Conservation (phyloP, 2,329 filamentous ascomycete genomes). For the Neopestalotiopsis sp. region DNA sequence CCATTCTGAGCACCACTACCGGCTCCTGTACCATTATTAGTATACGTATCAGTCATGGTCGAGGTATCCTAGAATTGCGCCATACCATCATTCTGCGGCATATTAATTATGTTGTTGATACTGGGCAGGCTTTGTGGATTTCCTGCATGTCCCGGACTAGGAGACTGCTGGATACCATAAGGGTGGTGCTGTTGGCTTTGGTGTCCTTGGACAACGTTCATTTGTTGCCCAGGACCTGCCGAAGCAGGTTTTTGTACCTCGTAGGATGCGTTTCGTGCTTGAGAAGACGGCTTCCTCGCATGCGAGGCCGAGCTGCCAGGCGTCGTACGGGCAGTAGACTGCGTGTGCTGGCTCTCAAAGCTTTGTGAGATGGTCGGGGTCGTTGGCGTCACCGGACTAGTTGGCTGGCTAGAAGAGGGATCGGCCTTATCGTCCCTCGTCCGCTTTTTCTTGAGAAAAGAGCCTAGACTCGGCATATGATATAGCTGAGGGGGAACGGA, state of each 20-base stretch:
- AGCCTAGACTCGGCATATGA: slow-evolving; percentile 87
- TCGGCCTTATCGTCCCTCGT: slow-evolving; percentile 87
- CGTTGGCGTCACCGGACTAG: slow-evolving; percentile 66
- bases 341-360: slow-evolving; percentile 50
- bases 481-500: slow-evolving; percentile 36
- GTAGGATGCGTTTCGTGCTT: slow-evolving; percentile 24
- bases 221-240: slow-evolving; percentile 36
- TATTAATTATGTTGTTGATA: slow-evolving; percentile 84
- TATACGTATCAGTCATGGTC: slow-evolving; percentile 24
- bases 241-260: slow-evolving; percentile 31
- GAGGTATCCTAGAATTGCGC: slow-evolving; percentile 21
- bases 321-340: slow-evolving; percentile 35
- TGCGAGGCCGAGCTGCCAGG: slow-evolving; percentile 26
- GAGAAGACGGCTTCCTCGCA: slow-evolving; percentile 19
- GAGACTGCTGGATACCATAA: slow-evolving; percentile 48
- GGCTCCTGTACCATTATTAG: slow-evolving; percentile 25
- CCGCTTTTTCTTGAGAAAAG: slow-evolving; percentile 96
- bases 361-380: slow-evolving; percentile 59
- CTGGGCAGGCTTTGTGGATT: slow-evolving; percentile 72
- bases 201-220: slow-evolving; percentile 36
- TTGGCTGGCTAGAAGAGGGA: slow-evolving; percentile 68
- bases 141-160: slow-evolving; percentile 33
- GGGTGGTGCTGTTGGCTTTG: slow-evolving; percentile 38
- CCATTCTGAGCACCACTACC: slow-evolving; percentile 39
- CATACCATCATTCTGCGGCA: slow-evolving; percentile 52